Percentiles rank a stretch among this genome's conserved stretches.
Conservation (phyloP, 2,329 filamentous ascomycete species). For the Sphaerulina musiva region DNA sequence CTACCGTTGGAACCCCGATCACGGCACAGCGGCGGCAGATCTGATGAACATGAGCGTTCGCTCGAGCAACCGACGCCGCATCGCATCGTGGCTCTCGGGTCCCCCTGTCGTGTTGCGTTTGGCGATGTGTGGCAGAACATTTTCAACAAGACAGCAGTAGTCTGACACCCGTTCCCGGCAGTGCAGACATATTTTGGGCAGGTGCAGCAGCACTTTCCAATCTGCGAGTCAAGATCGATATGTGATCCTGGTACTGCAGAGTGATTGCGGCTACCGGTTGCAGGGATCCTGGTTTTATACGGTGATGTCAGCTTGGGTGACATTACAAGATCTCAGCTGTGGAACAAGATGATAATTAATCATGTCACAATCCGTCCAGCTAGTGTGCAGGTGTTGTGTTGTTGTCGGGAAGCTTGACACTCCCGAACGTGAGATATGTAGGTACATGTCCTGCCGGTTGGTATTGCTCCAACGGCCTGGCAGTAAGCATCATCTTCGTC, state of each 20-base stretch:
- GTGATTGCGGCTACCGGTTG: conserved; percentile 10
- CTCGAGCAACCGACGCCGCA: neutral
- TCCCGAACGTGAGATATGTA: neutral
- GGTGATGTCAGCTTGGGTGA: neutral
- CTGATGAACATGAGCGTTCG: conserved; percentile 9
- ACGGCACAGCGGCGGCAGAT: conserved; percentile 16
- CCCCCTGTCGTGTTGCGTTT: conserved; percentile 1
- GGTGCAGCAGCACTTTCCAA: neutral
- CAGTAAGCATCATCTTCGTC: neutral
- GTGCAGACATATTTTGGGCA: neutral
- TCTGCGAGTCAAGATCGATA: conserved; percentile 14
- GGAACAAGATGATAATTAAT: neutral
- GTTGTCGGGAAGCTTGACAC: neutral
- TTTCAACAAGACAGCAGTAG: neutral
- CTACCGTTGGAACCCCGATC: conserved; percentile 13
- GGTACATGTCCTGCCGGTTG: neutral
- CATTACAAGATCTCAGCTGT: neutral
- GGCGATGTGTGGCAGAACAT: too few species aligned
- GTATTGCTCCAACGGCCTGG: too few species aligned
- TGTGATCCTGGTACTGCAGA: conserved; percentile 7
- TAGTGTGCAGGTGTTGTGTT: neutral
- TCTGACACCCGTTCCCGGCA: neutral
- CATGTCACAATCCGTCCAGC: neutral
- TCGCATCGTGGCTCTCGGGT: conserved; percentile 1
- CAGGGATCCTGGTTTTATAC: conserved; percentile 14